Conservation (phyloP, 345 rosid genomes). For the Corchorus capsularis region DNA sequence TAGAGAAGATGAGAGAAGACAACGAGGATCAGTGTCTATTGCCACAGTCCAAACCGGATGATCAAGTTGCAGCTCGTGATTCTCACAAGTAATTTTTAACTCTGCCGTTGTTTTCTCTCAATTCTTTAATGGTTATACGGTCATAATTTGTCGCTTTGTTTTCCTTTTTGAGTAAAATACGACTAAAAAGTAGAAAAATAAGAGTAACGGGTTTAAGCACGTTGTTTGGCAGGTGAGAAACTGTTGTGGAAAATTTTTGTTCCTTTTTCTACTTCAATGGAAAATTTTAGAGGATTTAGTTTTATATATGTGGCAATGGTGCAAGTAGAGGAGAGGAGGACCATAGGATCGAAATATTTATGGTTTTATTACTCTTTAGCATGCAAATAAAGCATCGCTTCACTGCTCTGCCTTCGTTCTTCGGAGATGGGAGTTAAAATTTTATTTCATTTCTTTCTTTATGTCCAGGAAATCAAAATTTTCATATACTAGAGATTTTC, state of each 20-base stretch:
- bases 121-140: constrained; percentile 8
- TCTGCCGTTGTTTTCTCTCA: neutral
- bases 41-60: constrained; percentile 22
- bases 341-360: neutral
- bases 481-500: constrained; percentile 43
- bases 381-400: constrained; percentile 10
- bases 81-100: constrained; percentile 22
- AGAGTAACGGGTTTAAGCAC: neutral
- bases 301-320: neutral
- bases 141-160: neutral
- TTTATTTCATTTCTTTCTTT: neutral
- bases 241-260: neutral
- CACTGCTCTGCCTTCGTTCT: neutral
- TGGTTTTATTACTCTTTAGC: neutral
- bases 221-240: constrained; percentile 13
- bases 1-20: constrained; percentile 24
- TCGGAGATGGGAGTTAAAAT: neutral
- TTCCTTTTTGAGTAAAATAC: neutral
- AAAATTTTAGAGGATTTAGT: neutral
- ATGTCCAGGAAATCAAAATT: constrained; percentile 31
- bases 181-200: neutral
- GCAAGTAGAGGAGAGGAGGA: neutral
- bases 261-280: neutral
- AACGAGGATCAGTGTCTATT: constrained; percentile 20
- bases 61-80: constrained; percentile 2